phyloP scores from a whole-genome alignment of 768 basidiomycete species.

The Podaxis rugospora region DNA sequence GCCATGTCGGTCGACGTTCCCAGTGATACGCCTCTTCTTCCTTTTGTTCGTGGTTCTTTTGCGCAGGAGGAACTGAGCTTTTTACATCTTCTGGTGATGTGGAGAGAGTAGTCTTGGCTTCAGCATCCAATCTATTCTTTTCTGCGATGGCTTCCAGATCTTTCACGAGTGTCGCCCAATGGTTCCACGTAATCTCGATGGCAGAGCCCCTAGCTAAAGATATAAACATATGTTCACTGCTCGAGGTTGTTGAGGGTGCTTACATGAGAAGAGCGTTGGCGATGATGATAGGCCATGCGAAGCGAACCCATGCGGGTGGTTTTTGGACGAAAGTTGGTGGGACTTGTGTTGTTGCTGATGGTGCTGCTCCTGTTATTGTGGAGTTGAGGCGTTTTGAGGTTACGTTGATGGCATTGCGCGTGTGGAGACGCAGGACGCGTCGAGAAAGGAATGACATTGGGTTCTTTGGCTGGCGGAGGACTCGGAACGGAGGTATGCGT shows the following conservation, averaged over 20 bases:
- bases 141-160: constrained; percentile 19
- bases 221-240: neutral
- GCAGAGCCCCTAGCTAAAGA: constrained; percentile 20
- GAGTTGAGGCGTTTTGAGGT: neutral
- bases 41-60: neutral
- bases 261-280: constrained; percentile 10
- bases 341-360: neutral
- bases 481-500: too few species aligned
- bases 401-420: neutral
- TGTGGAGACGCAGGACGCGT: neutral
- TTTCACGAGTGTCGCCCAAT: constrained; percentile 23
- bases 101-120: neutral
- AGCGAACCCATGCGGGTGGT: constrained; percentile 5
- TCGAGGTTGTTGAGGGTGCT: neutral
- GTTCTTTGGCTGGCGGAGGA: too few species aligned
- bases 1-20: constrained; percentile 28
- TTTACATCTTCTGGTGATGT: constrained; percentile 1
- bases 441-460: neutral
- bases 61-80: neutral
- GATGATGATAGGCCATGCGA: constrained; percentile 10
- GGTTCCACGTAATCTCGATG: constrained; percentile 30
- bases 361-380: neutral
- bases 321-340: neutral
- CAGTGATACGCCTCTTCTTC: constrained; percentile 15
- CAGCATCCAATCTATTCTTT: constrained; percentile 9